Evolutionary conservation across 768 basidiomycete genomes (phyloP), one percentile per base, ranked within the genome.

Genomic region (Clitopilus passeckerianus): DNA sequence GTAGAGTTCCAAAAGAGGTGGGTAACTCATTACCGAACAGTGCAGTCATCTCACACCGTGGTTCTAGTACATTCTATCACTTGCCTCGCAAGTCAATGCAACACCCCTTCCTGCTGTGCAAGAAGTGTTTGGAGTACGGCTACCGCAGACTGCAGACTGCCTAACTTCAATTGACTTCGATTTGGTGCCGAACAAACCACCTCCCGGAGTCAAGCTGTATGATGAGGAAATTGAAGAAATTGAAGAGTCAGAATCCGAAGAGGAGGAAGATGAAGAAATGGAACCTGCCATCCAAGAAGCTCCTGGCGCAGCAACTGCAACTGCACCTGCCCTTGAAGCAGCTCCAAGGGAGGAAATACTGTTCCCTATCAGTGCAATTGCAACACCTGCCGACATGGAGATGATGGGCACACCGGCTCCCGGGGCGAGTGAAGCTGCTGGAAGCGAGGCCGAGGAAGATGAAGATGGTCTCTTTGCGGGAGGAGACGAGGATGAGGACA

Each of bases 1-100:
- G 93, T 6, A 81, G 91, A 37, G 85, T 94, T 27, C 92, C 92
- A 2, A 93, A 93, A 74, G 92, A 94, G 84, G 92, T 93, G 59
- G 27, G 77, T 63, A 44, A 54, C 58, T 59, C 30, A 6, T 37
- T 58, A 22, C 37, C 37, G 37, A 14, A 41, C 37, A n/a, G 41
- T 20, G 23, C 35, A 50, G 33, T 57, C 15, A 58, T 16, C 6
- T 56, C 34, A 34, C 27, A 37, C 12, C 14, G 24, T 54, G 12
- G 20, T 23, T 59, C 43, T 67, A 94, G 92, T 88, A 91, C 68
- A 76, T 86, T 8, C 81, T 88, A 53, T 90, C 92, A 14, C 78
- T 94, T 33, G 93, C 93, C 10, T 82, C 89, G 1, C 89, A 93
- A 71, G 91, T 90, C 43, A 94, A 94, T 69, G 83, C 90, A 12